Evolutionary conservation across 345 rosid species (phyloP).

Genomic region (Aegle marmelos): DNA sequence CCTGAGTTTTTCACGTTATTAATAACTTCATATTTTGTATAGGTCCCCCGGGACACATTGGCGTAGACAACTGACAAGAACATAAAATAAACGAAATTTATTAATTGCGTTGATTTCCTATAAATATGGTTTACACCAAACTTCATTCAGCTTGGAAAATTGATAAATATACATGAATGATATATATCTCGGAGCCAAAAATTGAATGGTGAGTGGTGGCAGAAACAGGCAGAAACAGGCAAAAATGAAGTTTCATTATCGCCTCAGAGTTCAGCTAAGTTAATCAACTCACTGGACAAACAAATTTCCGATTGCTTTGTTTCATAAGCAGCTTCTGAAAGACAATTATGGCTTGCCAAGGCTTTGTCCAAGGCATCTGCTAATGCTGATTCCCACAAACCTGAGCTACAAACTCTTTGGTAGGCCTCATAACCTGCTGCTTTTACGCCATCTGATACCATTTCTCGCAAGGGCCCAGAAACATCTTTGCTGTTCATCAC

Average conservation of each 20-base stretch:
- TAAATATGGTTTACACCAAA: background rate
- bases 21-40: too few species aligned
- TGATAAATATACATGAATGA: background rate
- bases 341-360: conserved; percentile 25
- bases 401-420: conserved; percentile 57
- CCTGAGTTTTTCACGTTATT: too few species aligned
- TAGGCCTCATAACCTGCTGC: conserved; percentile 56
- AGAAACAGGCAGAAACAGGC: background rate
- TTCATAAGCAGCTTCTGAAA: conserved; percentile 23
- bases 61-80: too few species aligned
- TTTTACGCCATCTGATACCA: conserved; percentile 68
- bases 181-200: background rate
- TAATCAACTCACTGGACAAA: conserved; percentile 54
- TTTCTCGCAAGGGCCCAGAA: conserved; percentile 47
- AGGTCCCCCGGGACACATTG: too few species aligned
- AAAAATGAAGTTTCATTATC: background rate
- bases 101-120: background rate
- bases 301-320: conserved; percentile 39
- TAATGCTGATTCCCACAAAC: conserved; percentile 62
- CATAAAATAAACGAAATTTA: too few species aligned
- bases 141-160: background rate
- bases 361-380: conserved; percentile 64
- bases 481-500: conserved; percentile 41
- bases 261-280: conserved; percentile 65
- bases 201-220: background rate